A percentile compares a stretch with the other conserved stretches of the same genome.
Conservation (phyloP, 179 eudicot genomes). For the Silene noctiflora region DNA sequence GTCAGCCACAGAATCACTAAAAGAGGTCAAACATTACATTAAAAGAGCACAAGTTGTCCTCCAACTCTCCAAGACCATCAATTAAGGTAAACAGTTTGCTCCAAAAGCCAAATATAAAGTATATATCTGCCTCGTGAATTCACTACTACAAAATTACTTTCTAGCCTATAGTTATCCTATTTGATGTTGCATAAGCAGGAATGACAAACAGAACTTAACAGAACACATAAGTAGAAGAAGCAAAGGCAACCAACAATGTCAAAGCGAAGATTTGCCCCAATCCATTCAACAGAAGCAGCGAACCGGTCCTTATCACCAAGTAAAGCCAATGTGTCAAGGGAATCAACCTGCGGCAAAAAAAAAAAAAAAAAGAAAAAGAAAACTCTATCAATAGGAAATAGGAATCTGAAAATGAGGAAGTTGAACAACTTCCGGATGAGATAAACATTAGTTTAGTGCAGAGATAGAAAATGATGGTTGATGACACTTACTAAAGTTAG, state of each 20-base stretch:
- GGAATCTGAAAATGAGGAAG: neutral
- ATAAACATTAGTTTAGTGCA: neutral
- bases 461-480: neutral
- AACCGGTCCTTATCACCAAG: conserved; percentile 83
- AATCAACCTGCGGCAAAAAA: conserved; percentile 60
- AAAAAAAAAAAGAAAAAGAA: neutral
- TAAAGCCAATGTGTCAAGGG: conserved; percentile 91
- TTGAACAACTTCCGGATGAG: neutral
- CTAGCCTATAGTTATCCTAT: neutral
- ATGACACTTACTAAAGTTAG: conserved; percentile 65
- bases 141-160: too few relatives aligned
- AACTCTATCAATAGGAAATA: neutral
- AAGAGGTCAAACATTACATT: neutral
- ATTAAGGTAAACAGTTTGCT: neutral
- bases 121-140: neutral
- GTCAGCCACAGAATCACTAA: neutral
- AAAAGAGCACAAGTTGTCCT: neutral
- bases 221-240: neutral
- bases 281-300: conserved; percentile 88
- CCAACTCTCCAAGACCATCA: neutral
- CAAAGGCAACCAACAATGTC: conserved; percentile 73
- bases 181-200: neutral
- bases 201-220: conserved; percentile 14
- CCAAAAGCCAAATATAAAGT: neutral
- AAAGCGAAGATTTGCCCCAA: conserved; percentile 89